phyloP scores from a whole-genome alignment of 331 rosid genomes.

The Malus hybrid region DNA sequence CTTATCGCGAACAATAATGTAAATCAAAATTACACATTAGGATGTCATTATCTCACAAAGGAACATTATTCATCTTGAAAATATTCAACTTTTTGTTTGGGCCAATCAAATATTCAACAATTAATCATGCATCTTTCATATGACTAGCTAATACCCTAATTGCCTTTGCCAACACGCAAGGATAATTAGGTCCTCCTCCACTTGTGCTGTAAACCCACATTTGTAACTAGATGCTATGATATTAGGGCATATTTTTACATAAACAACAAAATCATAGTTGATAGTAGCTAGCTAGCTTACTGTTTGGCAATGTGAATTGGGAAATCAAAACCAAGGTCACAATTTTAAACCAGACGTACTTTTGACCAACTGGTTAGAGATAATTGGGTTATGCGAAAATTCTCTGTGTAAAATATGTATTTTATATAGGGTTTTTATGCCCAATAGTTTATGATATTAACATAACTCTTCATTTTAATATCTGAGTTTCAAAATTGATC shows the following conservation, averaged over 20 bases:
- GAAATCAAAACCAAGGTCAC: neutral
- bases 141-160: neutral
- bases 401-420: neutral
- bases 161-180: neutral
- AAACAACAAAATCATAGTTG: conserved; percentile 2
- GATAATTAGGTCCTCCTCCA: neutral
- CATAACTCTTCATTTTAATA: too few species aligned
- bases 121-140: conserved; percentile 5
- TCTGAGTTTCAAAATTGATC: too few species aligned
- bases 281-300: neutral
- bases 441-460: too few species aligned
- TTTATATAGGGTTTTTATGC: too few species aligned
- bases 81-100: neutral
- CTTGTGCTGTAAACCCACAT: neutral
- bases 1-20: too few species aligned
- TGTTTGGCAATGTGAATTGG: neutral
- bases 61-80: neutral
- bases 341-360: neutral
- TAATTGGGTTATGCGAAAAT: neutral
- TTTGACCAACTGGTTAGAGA: neutral
- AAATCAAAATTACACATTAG: too few species aligned
- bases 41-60: too few species aligned
- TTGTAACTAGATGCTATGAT: neutral
- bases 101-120: conserved; percentile 10
- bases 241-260: neutral